Percentiles rank a stretch among this genome's conserved stretches.
phyloP scores from a whole-genome alignment of 371 early-diverging fungal genomes.

The Lichtheimia corymbifera region DNA sequence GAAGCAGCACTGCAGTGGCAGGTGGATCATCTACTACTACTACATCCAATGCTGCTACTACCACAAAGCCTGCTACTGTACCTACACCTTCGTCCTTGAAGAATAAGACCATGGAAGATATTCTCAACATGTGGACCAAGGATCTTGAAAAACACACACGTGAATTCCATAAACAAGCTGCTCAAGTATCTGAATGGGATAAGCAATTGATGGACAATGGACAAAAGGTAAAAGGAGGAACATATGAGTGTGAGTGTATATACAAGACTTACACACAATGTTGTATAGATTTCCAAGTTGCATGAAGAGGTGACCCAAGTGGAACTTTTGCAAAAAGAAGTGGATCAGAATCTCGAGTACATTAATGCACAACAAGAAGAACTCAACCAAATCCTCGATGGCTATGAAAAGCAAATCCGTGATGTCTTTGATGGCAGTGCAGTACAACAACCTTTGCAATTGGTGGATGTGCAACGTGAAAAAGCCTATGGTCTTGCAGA shows the following conservation, averaged over 20 bases:
- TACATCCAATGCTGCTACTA: slow-evolving; percentile 19
- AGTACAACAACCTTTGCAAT: slow-evolving; percentile 48
- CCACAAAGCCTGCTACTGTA: slow-evolving; percentile 28
- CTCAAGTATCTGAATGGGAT: slow-evolving; percentile 86
- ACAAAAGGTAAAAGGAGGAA: slow-evolving; percentile 56
- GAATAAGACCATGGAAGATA: slow-evolving; percentile 86
- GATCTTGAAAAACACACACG: slow-evolving; percentile 78
- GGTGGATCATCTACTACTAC: slow-evolving; percentile 17
- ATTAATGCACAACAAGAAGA: slow-evolving; percentile 88
- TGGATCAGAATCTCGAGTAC: slow-evolving; percentile 83
- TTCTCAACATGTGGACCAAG: slow-evolving; percentile 83
- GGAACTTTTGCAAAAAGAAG: slow-evolving; percentile 74
- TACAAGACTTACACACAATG: background rate
- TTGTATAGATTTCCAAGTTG: slow-evolving; percentile 69
- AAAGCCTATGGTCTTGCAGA: slow-evolving; percentile 84
- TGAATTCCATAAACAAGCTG: slow-evolving; percentile 87
- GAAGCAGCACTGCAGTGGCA: slow-evolving; percentile 24
- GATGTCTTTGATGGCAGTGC: slow-evolving; percentile 53
- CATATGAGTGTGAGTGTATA: background rate
- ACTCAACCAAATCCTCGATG: slow-evolving; percentile 73
- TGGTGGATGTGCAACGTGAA: slow-evolving; percentile 88
- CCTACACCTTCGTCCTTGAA: slow-evolving; percentile 64
- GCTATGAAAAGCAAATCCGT: slow-evolving; percentile 75
- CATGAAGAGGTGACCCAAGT: slow-evolving; percentile 71
- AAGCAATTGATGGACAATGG: slow-evolving; percentile 83